A percentile compares a stretch with the other conserved stretches of the same genome.
These are phyloP conservation scores for Paecilomyces sp. DNA, from an alignment of 2,329 filamentous ascomycete species.

Conservation along the genomic window DNA sequence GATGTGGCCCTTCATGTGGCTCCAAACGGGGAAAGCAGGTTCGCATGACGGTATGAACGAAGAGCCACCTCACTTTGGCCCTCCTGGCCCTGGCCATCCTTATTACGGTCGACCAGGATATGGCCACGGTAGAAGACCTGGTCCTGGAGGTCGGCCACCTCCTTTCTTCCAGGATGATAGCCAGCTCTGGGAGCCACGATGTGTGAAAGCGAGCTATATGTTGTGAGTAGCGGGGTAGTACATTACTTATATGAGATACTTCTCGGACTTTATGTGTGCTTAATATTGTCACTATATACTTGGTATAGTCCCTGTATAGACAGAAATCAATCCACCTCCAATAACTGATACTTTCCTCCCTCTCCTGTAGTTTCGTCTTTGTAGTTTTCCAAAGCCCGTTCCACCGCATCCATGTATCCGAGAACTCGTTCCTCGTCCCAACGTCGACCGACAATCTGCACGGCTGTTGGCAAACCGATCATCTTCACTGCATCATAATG, in stretches of 20 bases:
- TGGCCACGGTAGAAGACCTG: neutral
- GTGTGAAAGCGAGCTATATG: conserved; percentile 10
- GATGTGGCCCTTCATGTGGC: conserved; percentile 41
- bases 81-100: neutral
- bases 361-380: conserved; percentile 22
- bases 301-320: neutral
- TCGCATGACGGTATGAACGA: conserved; percentile 3
- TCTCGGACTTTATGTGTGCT: neutral
- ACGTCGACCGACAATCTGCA: conserved; percentile 26
- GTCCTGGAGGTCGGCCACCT: neutral
- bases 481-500: too few relatives aligned
- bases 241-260: neutral
- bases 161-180: conserved; percentile 11
- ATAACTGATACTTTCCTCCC: conserved; percentile 26
- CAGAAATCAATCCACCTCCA: conserved; percentile 27
- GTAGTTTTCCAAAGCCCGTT: conserved; percentile 59
- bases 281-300: neutral
- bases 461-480: too few relatives aligned
- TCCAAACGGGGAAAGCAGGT: conserved; percentile 1
- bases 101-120: neutral
- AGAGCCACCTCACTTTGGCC: conserved; percentile 2
- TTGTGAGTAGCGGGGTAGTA: neutral
- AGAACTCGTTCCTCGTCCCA: conserved; percentile 80
- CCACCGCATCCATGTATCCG: conserved; percentile 69
- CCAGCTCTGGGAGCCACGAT: conserved; percentile 20